These are phyloP conservation scores for Leptographium galeiforme DNA, from an alignment of 2,329 filamentous ascomycete species.

Conservation along the genomic window DNA sequence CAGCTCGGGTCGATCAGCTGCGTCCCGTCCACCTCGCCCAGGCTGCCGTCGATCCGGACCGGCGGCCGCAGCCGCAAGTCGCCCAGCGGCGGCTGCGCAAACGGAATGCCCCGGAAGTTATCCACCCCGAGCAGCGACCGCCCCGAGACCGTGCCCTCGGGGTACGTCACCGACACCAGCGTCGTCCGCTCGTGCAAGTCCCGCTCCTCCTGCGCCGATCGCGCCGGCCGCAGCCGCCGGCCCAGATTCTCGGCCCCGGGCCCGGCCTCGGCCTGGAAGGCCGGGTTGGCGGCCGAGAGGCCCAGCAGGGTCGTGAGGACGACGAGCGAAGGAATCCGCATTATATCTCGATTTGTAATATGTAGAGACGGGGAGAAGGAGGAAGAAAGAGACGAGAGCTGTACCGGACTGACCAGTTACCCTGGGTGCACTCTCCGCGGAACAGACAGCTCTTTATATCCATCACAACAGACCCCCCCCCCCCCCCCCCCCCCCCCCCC, in stretches of 20 bases:
- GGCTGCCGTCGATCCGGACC: conserved; percentile 37
- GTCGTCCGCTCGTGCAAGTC: neutral
- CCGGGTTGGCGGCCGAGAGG: neutral
- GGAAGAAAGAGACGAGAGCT: no score
- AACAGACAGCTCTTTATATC: no score
- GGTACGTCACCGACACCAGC: conserved; percentile 4
- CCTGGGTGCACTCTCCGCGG: no score
- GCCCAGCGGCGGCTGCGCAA: conserved; percentile 55
- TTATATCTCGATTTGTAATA: no score
- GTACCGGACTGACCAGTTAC: no score
- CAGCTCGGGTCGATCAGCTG: conserved; percentile 42
- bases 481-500: no score
- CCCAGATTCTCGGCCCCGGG: neutral
- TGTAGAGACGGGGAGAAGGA: no score
- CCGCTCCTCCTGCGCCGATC: neutral
- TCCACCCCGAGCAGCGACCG: conserved; percentile 33
- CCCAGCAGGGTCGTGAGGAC: neutral
- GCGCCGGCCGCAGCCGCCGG: neutral
- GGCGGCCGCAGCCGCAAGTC: conserved; percentile 57
- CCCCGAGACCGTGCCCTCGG: conserved; percentile 6
- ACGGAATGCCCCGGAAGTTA: conserved; percentile 62
- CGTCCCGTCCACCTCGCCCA: conserved; percentile 51
- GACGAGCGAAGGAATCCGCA: neutral
- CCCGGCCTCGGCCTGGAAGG: neutral
- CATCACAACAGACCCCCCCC: no score